Evolutionary conservation across 805 yeast genomes (phyloP).

Genomic region (Hermanozyma aechmeae): DNA sequence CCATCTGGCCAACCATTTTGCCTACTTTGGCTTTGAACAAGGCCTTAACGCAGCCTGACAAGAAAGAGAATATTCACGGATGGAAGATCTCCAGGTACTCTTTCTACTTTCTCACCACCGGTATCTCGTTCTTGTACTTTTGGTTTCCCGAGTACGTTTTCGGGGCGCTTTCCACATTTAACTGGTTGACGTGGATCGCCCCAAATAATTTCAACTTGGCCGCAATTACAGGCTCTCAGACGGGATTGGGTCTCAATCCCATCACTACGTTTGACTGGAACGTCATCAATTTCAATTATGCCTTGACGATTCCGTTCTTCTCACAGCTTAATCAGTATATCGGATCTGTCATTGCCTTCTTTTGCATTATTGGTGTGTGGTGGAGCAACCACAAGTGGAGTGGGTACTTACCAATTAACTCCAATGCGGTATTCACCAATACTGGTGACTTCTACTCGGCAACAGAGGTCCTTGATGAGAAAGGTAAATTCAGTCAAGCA

Average conservation of each 20-base stretch:
- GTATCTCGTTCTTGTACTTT: conserved; percentile 27
- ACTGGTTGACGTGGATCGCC: conserved; percentile 53
- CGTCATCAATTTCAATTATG: conserved; percentile 15
- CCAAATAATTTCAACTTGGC: conserved; percentile 43
- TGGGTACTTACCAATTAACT: conserved; percentile 41
- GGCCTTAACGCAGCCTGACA: conserved; percentile 32
- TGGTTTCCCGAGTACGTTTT: conserved; percentile 40
- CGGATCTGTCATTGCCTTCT: conserved; percentile 26
- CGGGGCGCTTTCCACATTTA: conserved; percentile 32
- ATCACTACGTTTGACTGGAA: conserved; percentile 47
- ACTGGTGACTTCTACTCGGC: conserved; percentile 40
- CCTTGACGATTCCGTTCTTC: conserved; percentile 34
- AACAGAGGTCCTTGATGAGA: conserved; percentile 32
- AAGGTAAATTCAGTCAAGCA: conserved; percentile 34
- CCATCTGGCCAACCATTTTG: conserved; percentile 44
- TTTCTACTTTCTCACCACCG: conserved; percentile 15
- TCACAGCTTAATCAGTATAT: conserved; percentile 33
- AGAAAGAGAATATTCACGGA: conserved; percentile 19
- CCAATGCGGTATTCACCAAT: conserved; percentile 45
- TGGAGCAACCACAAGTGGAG: conserved; percentile 44
- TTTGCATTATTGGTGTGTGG: conserved; percentile 23
- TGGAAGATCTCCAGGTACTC: conserved; percentile 25
- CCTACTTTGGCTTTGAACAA: conserved; percentile 40
- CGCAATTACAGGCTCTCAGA: conserved; percentile 35
- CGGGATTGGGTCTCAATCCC: conserved; percentile 47